Evolutionary conservation across 2,329 filamentous ascomycete species (phyloP), one percentile per base, ranked within the genome.

Genomic region (Diaporthe australafricana): DNA sequence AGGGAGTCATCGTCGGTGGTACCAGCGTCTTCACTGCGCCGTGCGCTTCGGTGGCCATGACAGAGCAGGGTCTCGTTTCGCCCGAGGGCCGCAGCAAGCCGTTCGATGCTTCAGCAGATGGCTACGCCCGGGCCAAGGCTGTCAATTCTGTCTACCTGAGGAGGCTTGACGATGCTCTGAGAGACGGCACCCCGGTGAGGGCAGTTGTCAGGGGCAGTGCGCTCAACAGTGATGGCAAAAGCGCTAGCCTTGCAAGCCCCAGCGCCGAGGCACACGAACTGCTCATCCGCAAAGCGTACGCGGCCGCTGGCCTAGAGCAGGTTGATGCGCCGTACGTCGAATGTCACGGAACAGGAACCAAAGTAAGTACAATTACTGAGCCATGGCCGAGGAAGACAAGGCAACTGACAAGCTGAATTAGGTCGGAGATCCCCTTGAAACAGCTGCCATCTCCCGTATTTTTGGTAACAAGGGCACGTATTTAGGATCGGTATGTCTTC

Each of bases 81-180:
- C 75, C 78, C 0, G 76, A 79, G 1, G 81, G 80, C 35, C 72
- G 79, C 35, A 76, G 77, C 53, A 77, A 80, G 56, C 78, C 79
- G 1, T 87, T 85, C 72, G 85, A 86, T 53, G 77, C 80, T 3
- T 76, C 78, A 8, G 87, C 85, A 0, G 80, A 87, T 68, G 88
- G 88, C 0, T 89, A 88, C 70, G 85, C 80, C 0, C 81, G 86
- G 7, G 87, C 84, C 4, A 87, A 90, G 73, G 87, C 84, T 5
- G 75, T 85, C 12, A 83, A 77, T 1, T 79, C 81, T 11, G 69
- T 89, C 8, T 78, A 84, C 7, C 70, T 90, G 0, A 89, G 89
- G 77, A 79, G 76, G 0, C 76, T 89, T 0, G 78, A 80, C 3
- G 81, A 84, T 55, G 87, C 87, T 0, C 72, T 89, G 5, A 77